Evolutionary conservation across 23 red algal species (phyloP).

Genomic region (Gracilariopsis chorda): DNA sequence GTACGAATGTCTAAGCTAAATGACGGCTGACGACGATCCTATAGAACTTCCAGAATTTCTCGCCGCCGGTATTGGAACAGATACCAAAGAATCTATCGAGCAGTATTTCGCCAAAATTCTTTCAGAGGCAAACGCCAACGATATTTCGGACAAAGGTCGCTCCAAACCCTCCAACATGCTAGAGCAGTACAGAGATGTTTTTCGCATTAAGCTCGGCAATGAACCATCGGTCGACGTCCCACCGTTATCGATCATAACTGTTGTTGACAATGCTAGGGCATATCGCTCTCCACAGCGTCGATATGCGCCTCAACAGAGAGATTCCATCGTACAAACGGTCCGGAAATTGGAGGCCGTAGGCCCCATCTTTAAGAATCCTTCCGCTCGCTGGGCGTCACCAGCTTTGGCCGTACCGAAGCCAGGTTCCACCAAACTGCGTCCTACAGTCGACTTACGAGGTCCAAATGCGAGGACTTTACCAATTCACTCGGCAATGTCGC

Average conservation of each 20-base stretch:
- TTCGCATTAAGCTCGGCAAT: conserved; percentile 4
- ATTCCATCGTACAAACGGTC: conserved; percentile 18
- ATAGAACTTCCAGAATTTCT: conserved; percentile 2
- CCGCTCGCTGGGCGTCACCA: background rate
- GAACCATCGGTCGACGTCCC: conserved; percentile 1
- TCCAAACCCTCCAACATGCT: background rate
- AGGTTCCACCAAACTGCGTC: background rate
- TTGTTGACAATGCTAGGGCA: background rate
- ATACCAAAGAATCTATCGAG: conserved; percentile 7
- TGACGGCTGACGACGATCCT: background rate
- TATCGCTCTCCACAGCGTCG: background rate
- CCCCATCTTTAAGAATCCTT: conserved; percentile 9
- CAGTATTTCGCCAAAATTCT: background rate
- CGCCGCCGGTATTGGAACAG: background rate
- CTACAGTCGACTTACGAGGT: conserved; percentile 23
- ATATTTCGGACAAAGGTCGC: background rate
- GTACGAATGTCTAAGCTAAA: background rate
- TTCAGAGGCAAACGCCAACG: background rate
- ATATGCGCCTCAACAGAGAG: conserved; percentile 15
- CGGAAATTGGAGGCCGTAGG: conserved; percentile 6
- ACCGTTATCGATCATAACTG: background rate
- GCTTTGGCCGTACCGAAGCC: conserved; percentile 17
- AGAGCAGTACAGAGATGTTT: background rate
- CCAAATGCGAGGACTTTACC: conserved; percentile 5
- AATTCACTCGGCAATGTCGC: background rate